These are phyloP conservation scores for Ogataea allantospora DNA, from an alignment of 805 yeast species.

Conservation along the genomic window DNA sequence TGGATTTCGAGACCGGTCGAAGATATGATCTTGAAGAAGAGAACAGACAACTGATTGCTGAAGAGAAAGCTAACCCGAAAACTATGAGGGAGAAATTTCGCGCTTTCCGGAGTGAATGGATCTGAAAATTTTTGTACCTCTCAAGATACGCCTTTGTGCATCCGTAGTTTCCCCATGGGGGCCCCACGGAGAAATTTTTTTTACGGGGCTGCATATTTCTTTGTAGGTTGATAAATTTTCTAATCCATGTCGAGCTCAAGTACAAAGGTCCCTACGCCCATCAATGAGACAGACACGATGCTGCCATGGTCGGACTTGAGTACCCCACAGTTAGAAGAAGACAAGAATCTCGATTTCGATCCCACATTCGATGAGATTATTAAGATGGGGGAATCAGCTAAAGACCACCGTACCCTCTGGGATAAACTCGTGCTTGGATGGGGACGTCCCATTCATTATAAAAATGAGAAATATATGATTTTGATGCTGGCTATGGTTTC, in stretches of 20 bases:
- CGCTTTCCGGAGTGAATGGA: background rate
- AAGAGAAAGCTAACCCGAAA: background rate
- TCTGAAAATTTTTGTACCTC: background rate
- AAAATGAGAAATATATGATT: constrained; percentile 46
- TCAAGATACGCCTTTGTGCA: background rate
- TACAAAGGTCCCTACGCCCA: background rate
- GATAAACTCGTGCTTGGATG: constrained; percentile 39
- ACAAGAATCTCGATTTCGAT: background rate
- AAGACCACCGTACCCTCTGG: constrained; percentile 35
- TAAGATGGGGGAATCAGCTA: constrained; percentile 30
- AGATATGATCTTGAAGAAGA: constrained; percentile 30
- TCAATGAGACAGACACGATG: background rate
- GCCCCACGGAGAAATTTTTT: background rate
- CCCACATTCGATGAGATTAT: constrained; percentile 35
- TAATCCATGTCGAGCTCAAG: background rate
- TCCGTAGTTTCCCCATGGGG: background rate
- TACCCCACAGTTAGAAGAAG: background rate
- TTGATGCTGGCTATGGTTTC: constrained; percentile 53
- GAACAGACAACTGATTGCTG: background rate
- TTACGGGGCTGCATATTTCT: background rate
- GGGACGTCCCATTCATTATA: constrained; percentile 37
- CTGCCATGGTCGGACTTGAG: background rate
- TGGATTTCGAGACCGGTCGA: constrained; percentile 51
- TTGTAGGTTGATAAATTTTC: background rate
- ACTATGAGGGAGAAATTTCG: constrained; percentile 1